Base-by-base conservation (phyloP, 2,329 filamentous ascomycete species). In the Diaporthe australafricana region DNA sequence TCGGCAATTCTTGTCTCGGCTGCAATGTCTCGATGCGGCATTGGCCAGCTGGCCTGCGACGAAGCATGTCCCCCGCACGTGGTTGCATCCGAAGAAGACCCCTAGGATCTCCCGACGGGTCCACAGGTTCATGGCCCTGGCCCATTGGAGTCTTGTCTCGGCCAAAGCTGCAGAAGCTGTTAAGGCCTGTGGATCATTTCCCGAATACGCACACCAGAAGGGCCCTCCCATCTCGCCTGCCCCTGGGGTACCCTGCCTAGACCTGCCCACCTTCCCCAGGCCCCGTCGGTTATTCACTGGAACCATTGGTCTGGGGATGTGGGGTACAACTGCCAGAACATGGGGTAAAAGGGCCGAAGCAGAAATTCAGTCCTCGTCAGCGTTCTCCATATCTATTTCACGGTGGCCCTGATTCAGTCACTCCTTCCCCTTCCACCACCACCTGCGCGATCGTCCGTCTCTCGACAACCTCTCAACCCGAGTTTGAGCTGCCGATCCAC, bases 221-320 rank as follows among this genome's bases (percentile, higher is more conserved):
- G 38, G 22, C 35, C 22, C 32, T 6, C 55, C 14, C 9, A 16
- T 25, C 12, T 38, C 40, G 42, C 57, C 57, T 45, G 22, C 25
- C 2, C 20, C 20, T 5, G 40, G 40, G 40, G 38, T 30, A 16
- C 40, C 57, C 57, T 63, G 20, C n/a, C n/a, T 25, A 4, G 53
- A 38, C 32, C 6, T n/a, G 11, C n/a, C n/a, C 6, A 11, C 60
- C 38, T 48, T 35, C 60, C 60, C 60, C 60, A 63, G 60, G 60
- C 60, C 60, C 60, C 60, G 60, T 50, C 60, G 60, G 60, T 35
- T 65, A 65, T 48, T 65, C 42, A 65, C 60, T 65, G 60, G 45
- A 65, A 45, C 60, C 60, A 50, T 50, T 50, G 35, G 55, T 60
- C 55, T 65, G 60, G 60, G 60, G 60, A 65, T 65, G 60, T 65